Evolutionary conservation across 805 yeast species (phyloP).

Genomic region (Kluyveromyces dobzhanskii): DNA sequence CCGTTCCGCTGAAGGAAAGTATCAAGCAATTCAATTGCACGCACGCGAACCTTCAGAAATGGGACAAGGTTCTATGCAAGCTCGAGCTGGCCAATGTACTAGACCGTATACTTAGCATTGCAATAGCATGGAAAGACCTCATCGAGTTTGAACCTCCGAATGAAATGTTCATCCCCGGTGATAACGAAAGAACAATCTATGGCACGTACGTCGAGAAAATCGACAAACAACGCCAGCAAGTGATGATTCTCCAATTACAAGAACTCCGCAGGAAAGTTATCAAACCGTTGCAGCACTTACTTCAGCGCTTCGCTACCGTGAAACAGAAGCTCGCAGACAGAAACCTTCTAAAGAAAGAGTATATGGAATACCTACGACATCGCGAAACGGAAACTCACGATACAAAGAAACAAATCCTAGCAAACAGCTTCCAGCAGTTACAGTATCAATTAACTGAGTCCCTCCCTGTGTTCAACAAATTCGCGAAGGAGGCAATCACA

Average conservation of each 20-base stretch:
- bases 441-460: slow-evolving; percentile 25
- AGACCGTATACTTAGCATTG: slow-evolving; percentile 14
- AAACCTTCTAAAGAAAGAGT: slow-evolving; percentile 28
- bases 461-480: slow-evolving; percentile 22
- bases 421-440: slow-evolving; percentile 22
- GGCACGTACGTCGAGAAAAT: slow-evolving; percentile 23
- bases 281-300: slow-evolving; percentile 20
- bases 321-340: slow-evolving; percentile 25
- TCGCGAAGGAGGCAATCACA: slow-evolving; percentile 10
- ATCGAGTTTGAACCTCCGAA: slow-evolving; percentile 19
- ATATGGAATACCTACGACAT: slow-evolving; percentile 18
- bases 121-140: slow-evolving; percentile 24
- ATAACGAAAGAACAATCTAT: slow-evolving; percentile 23
- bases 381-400: slow-evolving; percentile 17
- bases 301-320: slow-evolving; percentile 21
- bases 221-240: slow-evolving; percentile 20
- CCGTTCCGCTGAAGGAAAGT: slow-evolving; percentile 13
- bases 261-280: slow-evolving; percentile 24
- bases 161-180: slow-evolving; percentile 8
- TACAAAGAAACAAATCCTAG: slow-evolving; percentile 21
- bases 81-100: slow-evolving; percentile 14
- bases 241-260: slow-evolving; percentile 20
- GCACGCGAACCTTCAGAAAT: slow-evolving; percentile 11
- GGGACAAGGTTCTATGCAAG: slow-evolving; percentile 16
- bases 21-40: slow-evolving; percentile 17